Base-by-base conservation (phyloP, 192 early-diverging fungal genomes). In the Chytriomyces confervae region DNA sequence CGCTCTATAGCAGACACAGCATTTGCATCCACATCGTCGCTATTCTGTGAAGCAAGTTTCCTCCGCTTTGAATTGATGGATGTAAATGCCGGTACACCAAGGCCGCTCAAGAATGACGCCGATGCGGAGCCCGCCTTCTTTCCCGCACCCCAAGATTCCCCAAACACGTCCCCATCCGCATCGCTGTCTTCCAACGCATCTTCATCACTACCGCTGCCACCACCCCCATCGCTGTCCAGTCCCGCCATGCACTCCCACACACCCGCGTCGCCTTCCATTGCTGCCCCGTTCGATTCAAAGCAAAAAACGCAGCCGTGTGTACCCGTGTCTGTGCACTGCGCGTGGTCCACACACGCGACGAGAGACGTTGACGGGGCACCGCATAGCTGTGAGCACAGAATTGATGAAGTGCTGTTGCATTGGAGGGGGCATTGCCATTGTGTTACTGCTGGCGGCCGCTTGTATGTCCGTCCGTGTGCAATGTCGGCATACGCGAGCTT, bases 191-290 rank as follows among this genome's bases (percentile, higher is more conserved):
- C 60, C 20, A 18, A 11, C 0, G 49, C 68, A 29, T 73, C 53
- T n/a, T 29, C 48, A 24, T 61, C 53, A 36, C 29, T 36, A 0
- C 29, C 29, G 2, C 29, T 36, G 29, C 29, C 29, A 36, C 29
- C 29, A 8, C 51, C 53, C 10, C 23, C 48, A 16, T 23, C 43
- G 50, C 27, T 18, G 18, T 73, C 75, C 47, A 72, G 23, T 2
- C 69, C 69, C 0, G 9, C 16, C 50, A 53, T 20, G 45, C 69
- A 72, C 13, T 72, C 69, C 29, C 20, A 72, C 5, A 57, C 45
- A 20, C 69, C 69, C 2, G 3, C 44, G 48, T 72, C 69, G 6
- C 53, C 53, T 57, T 57, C 53, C 53, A 57, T 57, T 20, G 53
- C 53, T 1, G 11, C 20, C 0, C 53, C 53, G 53, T 57, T 57